Base-by-base conservation (phyloP, 164 flowering plant genomes). In the Protea cynaroides region DNA sequence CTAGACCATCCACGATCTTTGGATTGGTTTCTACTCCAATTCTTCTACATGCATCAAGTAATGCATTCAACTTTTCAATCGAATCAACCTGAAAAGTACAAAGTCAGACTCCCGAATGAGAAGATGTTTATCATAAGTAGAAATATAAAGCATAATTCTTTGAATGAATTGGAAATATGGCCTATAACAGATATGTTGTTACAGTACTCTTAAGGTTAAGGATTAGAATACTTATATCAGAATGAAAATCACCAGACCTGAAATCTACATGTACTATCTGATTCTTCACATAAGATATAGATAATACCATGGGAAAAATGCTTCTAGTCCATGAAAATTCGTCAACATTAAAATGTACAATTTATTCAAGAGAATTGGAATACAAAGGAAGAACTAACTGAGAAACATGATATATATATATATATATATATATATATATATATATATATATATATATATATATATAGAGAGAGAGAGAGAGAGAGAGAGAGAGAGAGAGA, bases 1-100 rank as follows among this genome's bases (percentile, higher is more conserved):
- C 89, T 69, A 86, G 58, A 58, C 78, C 84, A 76, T 75, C 82
- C 19, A 88, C 58, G 34, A 72, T 59, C 61, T 36, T 63, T 4
- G 97, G 91, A 59, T 76, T 75, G 55, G 89, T 86, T 64, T 81
- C 72, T 52, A 90, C 88, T 58, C 91, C 92, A 54, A 85, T 76
- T 29, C 58, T 46, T 72, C 63, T 71, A 75, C 97, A 90, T 23
- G 81, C 82, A 75, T 78, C 84, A 59, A 85, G 82, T 79, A 90
- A 76, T 40, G 64, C 72, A 59, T 79, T 72, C 71, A 88, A 72
- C 87, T 91, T 88, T 58, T 82, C 88, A 66, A 85, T 76, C 57
- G 97, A 91, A 82, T 82, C 81, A 67, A 69, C 65, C 97, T 91
- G 85, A 66, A n/a, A 76, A 63, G 55, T n/a, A 11, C 3, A 14